Evolutionary conservation across 805 yeast genomes (phyloP).

Genomic region (Henningerozyma blattae): DNA sequence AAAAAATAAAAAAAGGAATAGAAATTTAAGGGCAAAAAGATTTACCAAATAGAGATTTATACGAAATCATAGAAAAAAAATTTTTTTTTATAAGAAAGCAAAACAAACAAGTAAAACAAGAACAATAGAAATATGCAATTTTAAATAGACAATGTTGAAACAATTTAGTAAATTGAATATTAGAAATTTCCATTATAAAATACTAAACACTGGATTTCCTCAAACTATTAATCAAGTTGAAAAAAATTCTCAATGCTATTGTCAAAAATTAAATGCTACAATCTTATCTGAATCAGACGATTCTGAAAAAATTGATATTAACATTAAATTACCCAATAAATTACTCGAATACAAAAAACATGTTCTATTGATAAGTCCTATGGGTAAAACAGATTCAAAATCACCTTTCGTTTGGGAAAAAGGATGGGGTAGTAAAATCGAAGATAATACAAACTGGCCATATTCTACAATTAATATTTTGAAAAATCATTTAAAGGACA

Average conservation of each 20-base stretch:
- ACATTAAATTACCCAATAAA: constrained; percentile 7
- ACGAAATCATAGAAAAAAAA: too few relatives aligned
- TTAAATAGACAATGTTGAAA: too few relatives aligned
- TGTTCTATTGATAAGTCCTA: constrained; percentile 12
- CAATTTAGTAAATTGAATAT: too few relatives aligned
- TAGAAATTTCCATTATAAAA: too few relatives aligned
- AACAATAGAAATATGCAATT: too few relatives aligned
- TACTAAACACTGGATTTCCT: too few relatives aligned
- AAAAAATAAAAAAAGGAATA: too few relatives aligned
- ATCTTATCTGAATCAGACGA: constrained; percentile 5
- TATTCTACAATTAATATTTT: constrained; percentile 9
- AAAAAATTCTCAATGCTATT: constrained; percentile 10
- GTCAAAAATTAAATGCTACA: constrained; percentile 5
- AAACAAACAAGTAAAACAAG: too few relatives aligned
- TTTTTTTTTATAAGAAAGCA: too few relatives aligned
- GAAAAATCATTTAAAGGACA: constrained; percentile 8
- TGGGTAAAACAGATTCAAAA: constrained; percentile 4
- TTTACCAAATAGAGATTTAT: too few relatives aligned
- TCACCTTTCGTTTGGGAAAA: constrained; percentile 13
- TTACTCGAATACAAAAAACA: constrained; percentile 17
- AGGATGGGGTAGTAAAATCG: constrained; percentile 17
- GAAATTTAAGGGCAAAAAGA: too few relatives aligned
- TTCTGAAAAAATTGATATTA: constrained; percentile 5
- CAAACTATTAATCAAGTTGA: too few relatives aligned
- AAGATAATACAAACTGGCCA: constrained; percentile 14